phyloP scores from a whole-genome alignment of 2,329 filamentous ascomycete genomes.

The Pseudocercospora pini-densiflorae region DNA sequence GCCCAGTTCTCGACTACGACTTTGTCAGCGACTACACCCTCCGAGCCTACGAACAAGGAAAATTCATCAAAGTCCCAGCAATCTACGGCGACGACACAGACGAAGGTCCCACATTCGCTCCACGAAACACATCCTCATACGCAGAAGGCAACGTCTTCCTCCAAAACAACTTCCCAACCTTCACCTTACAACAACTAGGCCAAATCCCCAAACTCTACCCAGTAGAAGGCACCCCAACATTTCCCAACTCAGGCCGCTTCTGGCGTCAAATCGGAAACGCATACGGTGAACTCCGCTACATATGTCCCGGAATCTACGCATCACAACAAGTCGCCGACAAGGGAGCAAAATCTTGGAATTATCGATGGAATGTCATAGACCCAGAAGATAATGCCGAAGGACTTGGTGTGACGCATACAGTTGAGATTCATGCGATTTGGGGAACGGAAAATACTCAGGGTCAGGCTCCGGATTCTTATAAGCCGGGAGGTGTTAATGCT shows the following conservation, averaged over 20 bases:
- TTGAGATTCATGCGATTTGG: constrained; percentile 70
- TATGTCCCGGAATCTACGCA: constrained; percentile 65
- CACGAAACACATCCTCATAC: constrained; percentile 52
- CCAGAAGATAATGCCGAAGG: constrained; percentile 51
- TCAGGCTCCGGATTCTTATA: constrained; percentile 61
- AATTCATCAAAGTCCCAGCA: constrained; percentile 58
- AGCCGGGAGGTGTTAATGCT: constrained; percentile 57
- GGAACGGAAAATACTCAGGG: constrained; percentile 62
- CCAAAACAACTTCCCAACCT: constrained; percentile 60
- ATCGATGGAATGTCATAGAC: constrained; percentile 71
- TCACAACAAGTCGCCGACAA: constrained; percentile 48
- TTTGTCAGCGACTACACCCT: constrained; percentile 58
- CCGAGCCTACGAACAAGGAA: constrained; percentile 52
- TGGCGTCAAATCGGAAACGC: constrained; percentile 63
- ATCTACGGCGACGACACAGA: constrained; percentile 64
- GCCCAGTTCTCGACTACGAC: constrained; percentile 56
- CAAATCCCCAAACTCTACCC: constrained; percentile 63
- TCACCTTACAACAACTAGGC: constrained; percentile 57
- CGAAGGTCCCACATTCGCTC: constrained; percentile 67
- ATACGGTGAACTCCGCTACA: constrained; percentile 69
- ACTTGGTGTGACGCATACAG: constrained; percentile 68
- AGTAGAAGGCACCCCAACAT: constrained; percentile 49
- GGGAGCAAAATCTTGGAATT: constrained; percentile 63
- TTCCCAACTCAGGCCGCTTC: constrained; percentile 56
- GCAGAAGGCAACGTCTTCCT: constrained; percentile 61